Evolutionary conservation across 768 basidiomycete genomes (phyloP).

Genomic region (Boletus reticuloceps): DNA sequence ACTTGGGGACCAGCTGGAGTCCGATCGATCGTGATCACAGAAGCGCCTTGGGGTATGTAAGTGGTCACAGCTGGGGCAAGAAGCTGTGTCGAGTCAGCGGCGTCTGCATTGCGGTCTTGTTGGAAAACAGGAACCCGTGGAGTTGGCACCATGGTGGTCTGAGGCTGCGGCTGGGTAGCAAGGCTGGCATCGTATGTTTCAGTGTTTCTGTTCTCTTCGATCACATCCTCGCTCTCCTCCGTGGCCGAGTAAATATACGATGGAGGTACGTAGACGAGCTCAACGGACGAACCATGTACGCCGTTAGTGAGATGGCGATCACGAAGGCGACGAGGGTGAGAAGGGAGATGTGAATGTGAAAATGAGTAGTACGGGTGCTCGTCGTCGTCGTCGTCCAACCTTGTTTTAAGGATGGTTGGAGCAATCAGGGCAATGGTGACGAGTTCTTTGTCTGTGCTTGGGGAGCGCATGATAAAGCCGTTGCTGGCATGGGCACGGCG

Average conservation of each 20-base stretch:
- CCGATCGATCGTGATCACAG: slow-evolving; percentile 7
- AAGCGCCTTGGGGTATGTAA: slow-evolving; percentile 16
- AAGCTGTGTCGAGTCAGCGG: slow-evolving; percentile 18
- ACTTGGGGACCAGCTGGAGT: slow-evolving; percentile 27
- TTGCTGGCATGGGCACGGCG: slow-evolving; percentile 37
- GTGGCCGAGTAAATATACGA: slow-evolving; percentile 26
- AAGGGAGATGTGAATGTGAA: slow-evolving; percentile 10
- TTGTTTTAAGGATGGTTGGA: slow-evolving; percentile 85
- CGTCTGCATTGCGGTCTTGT: background rate
- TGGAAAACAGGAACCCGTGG: background rate
- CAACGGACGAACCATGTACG: slow-evolving; percentile 52
- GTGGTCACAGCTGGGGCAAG: slow-evolving; percentile 12
- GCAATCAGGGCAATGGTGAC: slow-evolving; percentile 73
- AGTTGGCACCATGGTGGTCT: slow-evolving; percentile 9
- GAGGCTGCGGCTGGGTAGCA: slow-evolving; percentile 12
- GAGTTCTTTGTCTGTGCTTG: slow-evolving; percentile 45
- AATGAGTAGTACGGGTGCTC: slow-evolving; percentile 23
- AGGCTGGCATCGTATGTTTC: slow-evolving; percentile 17
- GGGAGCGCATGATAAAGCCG: slow-evolving; percentile 39
- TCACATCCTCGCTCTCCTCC: slow-evolving; percentile 18
- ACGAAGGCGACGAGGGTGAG: slow-evolving; percentile 3
- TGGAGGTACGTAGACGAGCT: slow-evolving; percentile 72
- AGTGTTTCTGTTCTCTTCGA: slow-evolving; percentile 19
- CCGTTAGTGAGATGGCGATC: slow-evolving; percentile 13
- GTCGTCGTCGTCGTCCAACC: slow-evolving; percentile 49